These are phyloP conservation scores for Aureobasidium pullulans DNA, from an alignment of 2,329 filamentous ascomycete species.

Conservation along the genomic window DNA sequence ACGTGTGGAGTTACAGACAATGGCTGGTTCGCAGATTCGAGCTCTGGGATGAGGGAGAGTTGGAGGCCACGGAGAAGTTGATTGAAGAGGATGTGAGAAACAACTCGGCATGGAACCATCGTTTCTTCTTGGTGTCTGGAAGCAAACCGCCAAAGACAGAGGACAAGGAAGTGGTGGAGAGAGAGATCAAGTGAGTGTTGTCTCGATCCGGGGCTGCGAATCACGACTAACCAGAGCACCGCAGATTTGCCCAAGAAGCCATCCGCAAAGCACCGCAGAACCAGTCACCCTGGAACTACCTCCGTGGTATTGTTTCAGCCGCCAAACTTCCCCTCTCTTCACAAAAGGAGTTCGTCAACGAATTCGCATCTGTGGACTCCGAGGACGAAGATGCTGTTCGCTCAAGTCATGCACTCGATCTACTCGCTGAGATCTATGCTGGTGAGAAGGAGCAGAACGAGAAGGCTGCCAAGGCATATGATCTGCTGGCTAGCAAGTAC, in stretches of 20 bases:
- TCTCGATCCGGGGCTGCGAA: background rate
- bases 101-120: slow-evolving; percentile 96
- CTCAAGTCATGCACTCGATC: slow-evolving; percentile 59
- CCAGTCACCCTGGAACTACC: slow-evolving; percentile 88
- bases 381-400: slow-evolving; percentile 46
- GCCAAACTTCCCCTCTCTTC: slow-evolving; percentile 45
- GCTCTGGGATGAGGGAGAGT: slow-evolving; percentile 51
- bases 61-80: slow-evolving; percentile 63
- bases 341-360: slow-evolving; percentile 46
- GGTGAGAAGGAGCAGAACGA: slow-evolving; percentile 46
- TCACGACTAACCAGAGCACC: background rate
- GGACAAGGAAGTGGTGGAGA: slow-evolving; percentile 54
- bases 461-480: slow-evolving; percentile 62
- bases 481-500: slow-evolving; percentile 72
- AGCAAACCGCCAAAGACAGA: slow-evolving; percentile 32
- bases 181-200: slow-evolving; percentile 59
- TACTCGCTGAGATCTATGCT: slow-evolving; percentile 62
- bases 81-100: slow-evolving; percentile 80
- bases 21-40: slow-evolving; percentile 60
- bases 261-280: slow-evolving; percentile 83
- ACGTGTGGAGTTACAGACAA: slow-evolving; percentile 95
- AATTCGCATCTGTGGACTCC: slow-evolving; percentile 44
- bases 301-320: slow-evolving; percentile 67
- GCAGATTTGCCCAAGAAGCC: slow-evolving; percentile 55
- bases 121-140: slow-evolving; percentile 88